Evolutionary conservation across 2,329 filamentous ascomycete species (phyloP).

Genomic region (Xylaria sp.): DNA sequence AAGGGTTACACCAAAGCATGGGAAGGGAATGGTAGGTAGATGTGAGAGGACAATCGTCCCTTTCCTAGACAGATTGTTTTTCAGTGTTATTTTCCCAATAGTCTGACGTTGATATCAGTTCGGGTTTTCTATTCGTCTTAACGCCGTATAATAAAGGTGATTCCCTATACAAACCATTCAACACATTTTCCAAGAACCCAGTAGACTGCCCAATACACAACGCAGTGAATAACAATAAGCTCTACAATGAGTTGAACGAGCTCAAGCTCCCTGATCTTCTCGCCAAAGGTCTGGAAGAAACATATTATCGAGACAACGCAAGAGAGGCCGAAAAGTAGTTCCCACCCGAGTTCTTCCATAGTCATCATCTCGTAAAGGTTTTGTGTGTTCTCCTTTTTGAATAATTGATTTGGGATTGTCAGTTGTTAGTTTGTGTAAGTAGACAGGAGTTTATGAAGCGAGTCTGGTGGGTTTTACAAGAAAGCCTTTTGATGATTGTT

Average conservation of each 20-base stretch:
- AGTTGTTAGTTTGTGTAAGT: not conserved
- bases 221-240: not conserved
- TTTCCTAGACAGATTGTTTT: too few species aligned
- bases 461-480: not conserved
- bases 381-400: not conserved
- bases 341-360: not conserved
- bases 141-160: too few species aligned
- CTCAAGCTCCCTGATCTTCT: not conserved
- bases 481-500: not conserved
- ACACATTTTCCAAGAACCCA: not conserved
- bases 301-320: not conserved
- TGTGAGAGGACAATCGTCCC: too few species aligned
- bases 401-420: not conserved
- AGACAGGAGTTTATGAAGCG: not conserved
- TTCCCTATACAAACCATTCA: too few species aligned
- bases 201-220: not conserved
- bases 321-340: not conserved
- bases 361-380: not conserved
- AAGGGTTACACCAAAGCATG: too few species aligned
- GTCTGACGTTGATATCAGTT: too few species aligned
- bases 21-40: too few species aligned
- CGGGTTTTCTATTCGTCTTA: too few species aligned
- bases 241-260: not conserved
- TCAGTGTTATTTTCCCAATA: too few species aligned
- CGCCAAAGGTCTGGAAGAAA: not conserved